These are phyloP conservation scores for Podila epicladia DNA, from an alignment of 192 early-diverging fungal genomes.

Conservation along the genomic window DNA sequence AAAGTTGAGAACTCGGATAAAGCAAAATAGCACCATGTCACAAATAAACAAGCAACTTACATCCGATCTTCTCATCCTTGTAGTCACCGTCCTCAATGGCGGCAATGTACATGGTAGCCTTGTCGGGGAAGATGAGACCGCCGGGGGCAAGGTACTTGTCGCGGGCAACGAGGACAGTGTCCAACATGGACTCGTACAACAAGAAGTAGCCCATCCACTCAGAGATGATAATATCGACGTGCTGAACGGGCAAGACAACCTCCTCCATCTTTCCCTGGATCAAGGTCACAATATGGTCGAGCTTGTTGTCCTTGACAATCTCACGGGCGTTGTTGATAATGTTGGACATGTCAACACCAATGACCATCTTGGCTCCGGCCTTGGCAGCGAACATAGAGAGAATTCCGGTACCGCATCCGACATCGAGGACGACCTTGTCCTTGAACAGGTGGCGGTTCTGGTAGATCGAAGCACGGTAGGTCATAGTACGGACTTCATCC, in stretches of 20 bases:
- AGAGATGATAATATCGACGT: constrained; percentile 88
- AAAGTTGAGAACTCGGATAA: not conserved
- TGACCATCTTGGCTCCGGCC: constrained; percentile 79
- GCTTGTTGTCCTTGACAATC: constrained; percentile 78
- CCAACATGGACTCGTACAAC: constrained; percentile 91
- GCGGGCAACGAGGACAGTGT: constrained; percentile 86
- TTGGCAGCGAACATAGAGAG: constrained; percentile 92
- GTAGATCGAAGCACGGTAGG: constrained; percentile 85
- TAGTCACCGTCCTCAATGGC: constrained; percentile 83
- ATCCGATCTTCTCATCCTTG: constrained; percentile 77
- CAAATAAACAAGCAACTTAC: constrained; percentile 23
- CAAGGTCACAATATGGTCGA: constrained; percentile 70
- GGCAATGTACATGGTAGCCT: constrained; percentile 75
- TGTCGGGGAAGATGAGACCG: constrained; percentile 73
- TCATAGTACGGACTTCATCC: constrained; percentile 81
- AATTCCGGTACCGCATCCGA: constrained; percentile 93
- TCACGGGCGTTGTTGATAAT: constrained; percentile 85
- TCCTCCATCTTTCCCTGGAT: constrained; percentile 85
- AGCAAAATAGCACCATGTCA: not conserved
- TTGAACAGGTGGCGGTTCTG: constrained; percentile 87
- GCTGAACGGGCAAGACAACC: constrained; percentile 75
- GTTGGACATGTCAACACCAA: constrained; percentile 82
- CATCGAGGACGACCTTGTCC: constrained; percentile 87
- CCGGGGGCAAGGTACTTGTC: constrained; percentile 77
- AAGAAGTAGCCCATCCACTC: constrained; percentile 97